Evolutionary conservation across 208 protist genomes (phyloP).

Genomic region (Strigomonas culicis): DNA sequence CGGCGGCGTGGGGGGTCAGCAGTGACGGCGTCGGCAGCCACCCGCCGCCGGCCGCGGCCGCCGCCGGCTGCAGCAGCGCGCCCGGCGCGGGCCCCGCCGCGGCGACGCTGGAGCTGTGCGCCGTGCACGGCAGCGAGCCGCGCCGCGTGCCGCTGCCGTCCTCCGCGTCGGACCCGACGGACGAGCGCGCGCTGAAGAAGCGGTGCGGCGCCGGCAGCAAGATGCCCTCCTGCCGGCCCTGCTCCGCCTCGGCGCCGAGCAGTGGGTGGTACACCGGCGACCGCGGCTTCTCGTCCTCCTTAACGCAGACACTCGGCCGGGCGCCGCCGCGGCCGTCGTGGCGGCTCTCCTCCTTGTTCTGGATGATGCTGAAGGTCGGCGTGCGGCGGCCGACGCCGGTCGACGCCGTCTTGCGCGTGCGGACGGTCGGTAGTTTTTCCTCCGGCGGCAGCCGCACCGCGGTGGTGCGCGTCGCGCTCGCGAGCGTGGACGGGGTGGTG

Average conservation of each 20-base stretch:
- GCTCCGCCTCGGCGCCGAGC: conserved; percentile 20
- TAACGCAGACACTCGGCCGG: conserved; percentile 14
- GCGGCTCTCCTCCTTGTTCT: conserved; percentile 3
- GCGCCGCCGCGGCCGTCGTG: conserved; percentile 12
- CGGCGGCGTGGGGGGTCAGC: no score
- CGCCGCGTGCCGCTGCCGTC: background rate
- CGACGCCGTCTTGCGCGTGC: background rate
- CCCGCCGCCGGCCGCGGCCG: background rate
- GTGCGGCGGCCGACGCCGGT: background rate
- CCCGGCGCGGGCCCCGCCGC: no score
- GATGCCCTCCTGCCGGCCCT: conserved; percentile 20
- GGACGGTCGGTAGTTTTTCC: background rate
- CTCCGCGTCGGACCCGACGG: background rate
- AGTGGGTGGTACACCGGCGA: conserved; percentile 27
- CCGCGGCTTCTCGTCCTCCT: conserved; percentile 18
- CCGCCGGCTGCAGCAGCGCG: no score
- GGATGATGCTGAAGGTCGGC: conserved; percentile 1
- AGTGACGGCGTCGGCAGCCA: background rate
- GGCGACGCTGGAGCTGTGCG: no score
- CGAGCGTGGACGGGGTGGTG: no score
- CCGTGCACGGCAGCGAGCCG: no score
- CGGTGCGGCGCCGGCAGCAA: conserved; percentile 10
- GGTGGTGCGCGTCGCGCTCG: background rate
- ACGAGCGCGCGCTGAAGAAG: no score
- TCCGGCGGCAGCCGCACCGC: conserved; percentile 3